Evolutionary conservation across 225 moss, liverwort and hornwort species (phyloP).

Genomic region (Pleurozium schreberi): DNA sequence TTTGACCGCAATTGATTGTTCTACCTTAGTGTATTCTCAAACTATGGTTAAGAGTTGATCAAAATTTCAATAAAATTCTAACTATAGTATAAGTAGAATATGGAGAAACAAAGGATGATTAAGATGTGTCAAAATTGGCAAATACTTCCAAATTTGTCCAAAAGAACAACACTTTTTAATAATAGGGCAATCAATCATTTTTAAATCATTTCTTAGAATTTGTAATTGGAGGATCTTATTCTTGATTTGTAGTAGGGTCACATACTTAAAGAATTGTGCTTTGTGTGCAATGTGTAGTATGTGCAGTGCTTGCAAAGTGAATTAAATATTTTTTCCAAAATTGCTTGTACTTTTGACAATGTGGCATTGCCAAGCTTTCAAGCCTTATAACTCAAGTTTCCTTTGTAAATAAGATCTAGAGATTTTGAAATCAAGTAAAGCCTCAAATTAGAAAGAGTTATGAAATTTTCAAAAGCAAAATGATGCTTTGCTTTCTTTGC

Average conservation of each 20-base stretch:
- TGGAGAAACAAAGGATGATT: neutral
- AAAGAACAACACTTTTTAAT: neutral
- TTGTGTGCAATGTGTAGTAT: too few relatives aligned
- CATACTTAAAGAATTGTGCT: neutral
- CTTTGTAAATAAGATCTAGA: neutral
- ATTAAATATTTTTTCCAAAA: neutral
- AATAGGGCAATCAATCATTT: neutral
- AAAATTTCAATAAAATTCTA: neutral
- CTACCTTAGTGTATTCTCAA: too few relatives aligned
- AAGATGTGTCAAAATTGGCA: neutral
- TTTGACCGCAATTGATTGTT: too few relatives aligned
- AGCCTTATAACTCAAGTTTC: neutral
- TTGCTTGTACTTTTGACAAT: neutral
- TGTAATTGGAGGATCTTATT: neutral
- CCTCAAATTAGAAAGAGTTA: neutral
- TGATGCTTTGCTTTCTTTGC: neutral
- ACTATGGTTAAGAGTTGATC: neutral
- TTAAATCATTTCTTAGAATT: neutral
- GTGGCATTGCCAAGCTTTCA: neutral
- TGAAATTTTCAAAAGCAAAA: neutral
- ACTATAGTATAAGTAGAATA: neutral
- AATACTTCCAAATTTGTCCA: neutral
- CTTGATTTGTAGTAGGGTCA: fast-evolving
- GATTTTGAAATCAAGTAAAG: neutral
- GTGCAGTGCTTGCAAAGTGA: neutral